These are phyloP conservation scores for Arctium minus DNA, from an alignment of 129 eudicot species.

Conservation along the genomic window DNA sequence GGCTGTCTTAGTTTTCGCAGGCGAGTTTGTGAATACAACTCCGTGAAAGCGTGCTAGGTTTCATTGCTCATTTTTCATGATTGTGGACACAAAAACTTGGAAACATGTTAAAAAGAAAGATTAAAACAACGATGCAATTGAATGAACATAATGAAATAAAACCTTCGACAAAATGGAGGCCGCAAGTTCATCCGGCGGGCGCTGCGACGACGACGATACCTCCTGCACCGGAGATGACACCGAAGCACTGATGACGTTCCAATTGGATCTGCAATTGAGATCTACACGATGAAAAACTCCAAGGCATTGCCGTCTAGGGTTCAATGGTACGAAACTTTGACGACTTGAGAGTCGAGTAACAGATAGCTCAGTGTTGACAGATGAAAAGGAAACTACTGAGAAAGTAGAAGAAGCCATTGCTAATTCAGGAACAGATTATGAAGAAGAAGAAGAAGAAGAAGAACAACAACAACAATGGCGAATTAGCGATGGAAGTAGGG, in stretches of 20 bases:
- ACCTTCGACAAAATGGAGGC: conserved; percentile 53
- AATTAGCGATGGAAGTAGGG: background rate
- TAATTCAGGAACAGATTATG: background rate
- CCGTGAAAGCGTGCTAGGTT: background rate
- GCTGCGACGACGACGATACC: conserved; percentile 24
- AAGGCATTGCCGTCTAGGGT: conserved; percentile 19
- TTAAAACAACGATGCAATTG: background rate
- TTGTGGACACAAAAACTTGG: background rate
- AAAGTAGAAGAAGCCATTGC: conserved; percentile 34
- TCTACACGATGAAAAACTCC: conserved; percentile 10
- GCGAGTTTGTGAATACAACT: too few relatives aligned
- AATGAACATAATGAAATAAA: background rate
- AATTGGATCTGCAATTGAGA: conserved; percentile 4
- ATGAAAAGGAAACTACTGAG: conserved; percentile 23
- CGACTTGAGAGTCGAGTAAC: background rate
- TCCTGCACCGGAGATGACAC: conserved; percentile 41
- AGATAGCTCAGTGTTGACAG: conserved; percentile 2
- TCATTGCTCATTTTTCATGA: background rate
- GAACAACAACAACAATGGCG: background rate
- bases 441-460: background rate
- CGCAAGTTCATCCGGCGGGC: conserved; percentile 48
- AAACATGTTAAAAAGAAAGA: background rate
- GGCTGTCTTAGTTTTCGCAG: too few relatives aligned
- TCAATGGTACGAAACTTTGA: conserved; percentile 1
- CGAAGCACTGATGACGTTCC: conserved; percentile 29